Conservation (phyloP, 352 stramenopile species). For the Phytopythium delawarense region DNA sequence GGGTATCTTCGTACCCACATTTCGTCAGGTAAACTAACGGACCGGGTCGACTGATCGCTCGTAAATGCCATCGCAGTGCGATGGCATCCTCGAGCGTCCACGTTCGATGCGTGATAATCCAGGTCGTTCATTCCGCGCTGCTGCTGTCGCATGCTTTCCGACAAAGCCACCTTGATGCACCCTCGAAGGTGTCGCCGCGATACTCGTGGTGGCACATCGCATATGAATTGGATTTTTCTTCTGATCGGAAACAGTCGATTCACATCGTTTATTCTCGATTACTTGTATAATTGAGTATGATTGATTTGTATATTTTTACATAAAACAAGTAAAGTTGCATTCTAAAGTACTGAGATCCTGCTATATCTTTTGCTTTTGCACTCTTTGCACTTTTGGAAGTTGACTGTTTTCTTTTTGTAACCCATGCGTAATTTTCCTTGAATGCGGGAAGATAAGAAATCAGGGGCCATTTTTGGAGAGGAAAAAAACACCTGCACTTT, state of each 20-base stretch:
- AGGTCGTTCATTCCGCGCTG: neutral
- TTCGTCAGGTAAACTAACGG: no score
- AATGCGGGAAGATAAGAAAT: slow-evolving; percentile 3
- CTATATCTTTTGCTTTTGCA: no score
- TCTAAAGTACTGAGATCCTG: no score
- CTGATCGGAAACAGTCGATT: no score
- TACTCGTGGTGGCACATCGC: neutral
- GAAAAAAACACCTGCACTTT: slow-evolving; percentile 1
- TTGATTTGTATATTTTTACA: no score
- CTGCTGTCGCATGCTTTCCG: neutral
- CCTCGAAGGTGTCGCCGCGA: neutral
- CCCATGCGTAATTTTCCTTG: neutral
- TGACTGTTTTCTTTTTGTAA: slow-evolving; percentile 1
- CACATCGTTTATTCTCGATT: no score
- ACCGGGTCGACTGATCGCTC: no score
- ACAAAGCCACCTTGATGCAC: no score
- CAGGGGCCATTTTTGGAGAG: neutral
- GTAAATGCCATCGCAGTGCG: neutral
- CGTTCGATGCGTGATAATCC: neutral
- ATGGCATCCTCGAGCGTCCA: neutral
- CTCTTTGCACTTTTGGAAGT: no score
- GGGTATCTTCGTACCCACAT: no score
- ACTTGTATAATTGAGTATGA: no score
- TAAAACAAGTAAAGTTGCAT: no score
- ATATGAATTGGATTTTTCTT: neutral